These are phyloP conservation scores for Nannizzia gypsea DNA, from an alignment of 2,329 filamentous ascomycete genomes.

Conservation along the genomic window DNA sequence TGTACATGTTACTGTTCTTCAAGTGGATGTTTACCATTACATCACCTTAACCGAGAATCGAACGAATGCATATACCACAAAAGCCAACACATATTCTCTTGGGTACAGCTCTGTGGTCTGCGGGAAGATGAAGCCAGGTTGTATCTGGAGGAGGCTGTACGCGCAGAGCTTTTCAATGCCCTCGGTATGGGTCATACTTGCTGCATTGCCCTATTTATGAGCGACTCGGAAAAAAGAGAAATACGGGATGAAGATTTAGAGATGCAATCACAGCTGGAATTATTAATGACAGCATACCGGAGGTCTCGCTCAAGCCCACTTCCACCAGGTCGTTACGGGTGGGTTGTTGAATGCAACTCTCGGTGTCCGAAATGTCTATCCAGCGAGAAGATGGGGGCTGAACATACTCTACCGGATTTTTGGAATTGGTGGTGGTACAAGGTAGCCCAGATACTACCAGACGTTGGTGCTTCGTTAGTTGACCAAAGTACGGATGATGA, in stretches of 20 bases:
- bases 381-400: background rate
- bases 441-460: background rate
- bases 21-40: background rate
- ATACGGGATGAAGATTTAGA: background rate
- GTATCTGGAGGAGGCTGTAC: background rate
- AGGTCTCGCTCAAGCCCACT: background rate
- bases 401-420: background rate
- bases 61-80: background rate
- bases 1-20: background rate
- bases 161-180: background rate
- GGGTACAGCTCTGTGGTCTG: background rate
- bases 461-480: background rate
- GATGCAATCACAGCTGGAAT: background rate
- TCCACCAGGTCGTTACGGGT: background rate
- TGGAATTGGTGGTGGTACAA: background rate
- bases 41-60: background rate
- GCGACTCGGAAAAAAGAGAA: background rate
- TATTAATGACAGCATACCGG: background rate
- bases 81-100: too few relatives aligned
- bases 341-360: too few relatives aligned
- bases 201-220: background rate
- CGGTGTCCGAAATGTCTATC: background rate
- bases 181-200: background rate
- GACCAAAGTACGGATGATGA: too few relatives aligned
- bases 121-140: background rate